Conservation (phyloP, 2,329 filamentous ascomycete species). For the Pseudogymnoascus sp. region DNA sequence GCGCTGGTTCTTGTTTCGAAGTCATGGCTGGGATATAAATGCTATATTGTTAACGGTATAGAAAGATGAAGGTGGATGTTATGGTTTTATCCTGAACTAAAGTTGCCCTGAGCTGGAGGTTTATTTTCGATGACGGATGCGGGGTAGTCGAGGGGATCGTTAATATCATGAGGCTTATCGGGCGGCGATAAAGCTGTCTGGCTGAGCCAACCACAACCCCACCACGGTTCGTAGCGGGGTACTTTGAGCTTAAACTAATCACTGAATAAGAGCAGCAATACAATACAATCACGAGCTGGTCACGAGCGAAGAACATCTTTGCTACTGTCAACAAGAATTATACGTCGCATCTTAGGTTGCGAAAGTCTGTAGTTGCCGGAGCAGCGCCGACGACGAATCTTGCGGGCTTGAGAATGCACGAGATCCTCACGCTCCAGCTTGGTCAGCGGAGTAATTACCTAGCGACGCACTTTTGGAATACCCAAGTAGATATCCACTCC, state of each 20-base stretch:
- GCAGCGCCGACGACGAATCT: not conserved
- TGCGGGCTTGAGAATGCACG: constrained; percentile 58
- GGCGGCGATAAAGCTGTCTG: constrained; percentile 1
- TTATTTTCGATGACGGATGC: constrained; percentile 1
- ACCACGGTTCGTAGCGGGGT: not conserved
- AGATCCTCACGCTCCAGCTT: constrained; percentile 89
- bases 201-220: constrained; percentile 1
- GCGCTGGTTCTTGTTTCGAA: constrained; percentile 24
- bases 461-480: constrained; percentile 96
- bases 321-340: not conserved
- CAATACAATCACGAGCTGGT: not conserved
- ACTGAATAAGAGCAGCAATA: not conserved
- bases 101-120: not conserved
- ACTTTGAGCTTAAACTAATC: constrained; percentile 4
- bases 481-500: constrained; percentile 50
- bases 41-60: not conserved
- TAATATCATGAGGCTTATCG: constrained; percentile 5
- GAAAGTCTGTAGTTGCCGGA: not conserved
- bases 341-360: not conserved
- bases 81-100: not conserved
- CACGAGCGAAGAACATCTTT: not conserved
- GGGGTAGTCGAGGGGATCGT: constrained; percentile 3
- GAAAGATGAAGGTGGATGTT: not conserved
- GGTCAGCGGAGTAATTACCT: constrained; percentile 89
- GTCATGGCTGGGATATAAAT: constrained; percentile 18